Conservation (phyloP, 805 yeast genomes). For the Wickerhamomyces canadensis region DNA sequence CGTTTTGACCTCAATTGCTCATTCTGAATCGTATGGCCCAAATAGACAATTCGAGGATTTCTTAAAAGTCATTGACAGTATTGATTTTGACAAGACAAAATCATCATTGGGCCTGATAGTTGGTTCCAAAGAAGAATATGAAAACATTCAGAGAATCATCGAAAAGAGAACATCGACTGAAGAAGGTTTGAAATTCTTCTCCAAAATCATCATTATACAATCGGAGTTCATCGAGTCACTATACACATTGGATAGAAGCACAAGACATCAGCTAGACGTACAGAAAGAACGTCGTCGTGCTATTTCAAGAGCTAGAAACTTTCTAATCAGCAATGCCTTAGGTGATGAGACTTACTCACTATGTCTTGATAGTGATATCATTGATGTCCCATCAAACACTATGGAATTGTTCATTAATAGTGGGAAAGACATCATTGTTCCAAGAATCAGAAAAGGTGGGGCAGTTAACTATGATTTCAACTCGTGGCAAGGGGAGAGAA, state of each 20-base stretch:
- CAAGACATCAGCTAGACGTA: slow-evolving; percentile 11
- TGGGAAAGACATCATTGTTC: slow-evolving; percentile 27
- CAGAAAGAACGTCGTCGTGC: slow-evolving; percentile 26
- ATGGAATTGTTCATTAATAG: slow-evolving; percentile 20
- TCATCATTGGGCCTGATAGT: slow-evolving; percentile 19
- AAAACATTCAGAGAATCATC: slow-evolving; percentile 2
- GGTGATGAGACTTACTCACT: slow-evolving; percentile 24
- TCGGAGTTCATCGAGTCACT: slow-evolving; percentile 18
- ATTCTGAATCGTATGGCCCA: slow-evolving; percentile 31
- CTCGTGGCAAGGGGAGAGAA: slow-evolving; percentile 30
- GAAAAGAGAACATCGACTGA: no score
- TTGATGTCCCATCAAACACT: slow-evolving; percentile 20
- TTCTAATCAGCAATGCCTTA: slow-evolving; percentile 21
- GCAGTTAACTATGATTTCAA: slow-evolving; percentile 30
- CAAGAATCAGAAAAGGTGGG: slow-evolving; percentile 24
- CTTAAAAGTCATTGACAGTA: slow-evolving; percentile 24
- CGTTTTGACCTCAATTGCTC: slow-evolving; percentile 21
- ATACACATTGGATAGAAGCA: slow-evolving; percentile 9
- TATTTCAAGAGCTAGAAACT: slow-evolving; percentile 26
- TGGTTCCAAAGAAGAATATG: slow-evolving; percentile 10
- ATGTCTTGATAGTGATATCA: slow-evolving; percentile 29
- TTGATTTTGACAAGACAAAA: slow-evolving; percentile 22
- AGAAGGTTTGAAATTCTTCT: slow-evolving; percentile 6
- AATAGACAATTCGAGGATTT: slow-evolving; percentile 29
- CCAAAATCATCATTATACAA: slow-evolving; percentile 14